Base-by-base conservation (phyloP, 306 rosid species). In the Astragalus membranaceus region DNA sequence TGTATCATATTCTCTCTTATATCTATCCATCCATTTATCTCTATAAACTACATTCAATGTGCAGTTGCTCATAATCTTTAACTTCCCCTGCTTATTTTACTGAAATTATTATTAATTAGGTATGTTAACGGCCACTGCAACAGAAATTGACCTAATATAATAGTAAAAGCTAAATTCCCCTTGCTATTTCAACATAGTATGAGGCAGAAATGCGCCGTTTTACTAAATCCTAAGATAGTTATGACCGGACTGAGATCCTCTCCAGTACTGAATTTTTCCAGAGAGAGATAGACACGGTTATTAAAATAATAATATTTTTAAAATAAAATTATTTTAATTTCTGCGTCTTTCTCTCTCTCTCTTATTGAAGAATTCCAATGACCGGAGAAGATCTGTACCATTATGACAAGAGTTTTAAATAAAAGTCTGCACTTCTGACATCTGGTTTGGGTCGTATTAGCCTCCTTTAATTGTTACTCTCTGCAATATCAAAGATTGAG, bases 1-100 rank as follows among this genome's bases (percentile, higher is more conserved):
- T 86, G 86, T 81, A 81, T 68, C 80, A 76, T 80, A 85, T 82
- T 69, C 61, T 83, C 81, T 79, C 58, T 87, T 60, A 58, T 76
- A 53, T 64, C 85, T 64, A n/a, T 63, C 61, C 10, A 16, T 23
- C 42, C n/a, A 29, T 62, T 69, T 13, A 50, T 65, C 64, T 69
- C 70, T 78, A 47, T 41, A 61, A 78, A 37, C 64, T 52, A 56
- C 75, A 68, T 76, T 60, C 60, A 63, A 32, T 74, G 80, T 78
- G 78, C 80, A 69, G 58, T 70, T 64, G 2, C 50, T 69, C 70
- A 32, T 44, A 37, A 55, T 36, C 35, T 15, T 29, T 9, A 2
- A 10, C 6, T 16, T 17, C 57, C 30, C 30, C 30, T 26, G 30
- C 30, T 70, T 32, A 23, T 70, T 56, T 56, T 10, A 17, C 33